Percentiles rank a stretch among this genome's conserved stretches.
These are phyloP conservation scores for Tuber indicum DNA, from an alignment of 495 filamentous ascomycete genomes.

Conservation along the genomic window DNA sequence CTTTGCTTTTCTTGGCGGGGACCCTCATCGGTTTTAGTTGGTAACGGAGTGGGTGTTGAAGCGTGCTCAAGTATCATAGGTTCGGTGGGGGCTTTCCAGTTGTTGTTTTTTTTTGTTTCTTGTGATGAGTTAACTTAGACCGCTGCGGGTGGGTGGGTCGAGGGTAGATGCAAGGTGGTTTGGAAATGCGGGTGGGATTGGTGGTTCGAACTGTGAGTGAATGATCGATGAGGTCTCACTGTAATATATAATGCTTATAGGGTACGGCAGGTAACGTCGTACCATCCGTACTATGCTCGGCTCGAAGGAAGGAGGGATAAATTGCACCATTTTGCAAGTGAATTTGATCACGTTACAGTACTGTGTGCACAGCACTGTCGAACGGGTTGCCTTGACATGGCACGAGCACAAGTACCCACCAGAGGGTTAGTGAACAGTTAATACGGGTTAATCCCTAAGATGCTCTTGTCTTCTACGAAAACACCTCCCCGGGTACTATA, in stretches of 20 bases:
- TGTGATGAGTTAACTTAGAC: background rate
- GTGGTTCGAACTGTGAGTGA: background rate
- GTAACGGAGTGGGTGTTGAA: background rate
- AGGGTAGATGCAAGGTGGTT: no score
- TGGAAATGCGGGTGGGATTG: background rate
- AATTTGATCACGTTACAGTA: background rate
- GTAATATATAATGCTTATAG: background rate
- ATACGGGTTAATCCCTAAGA: no score
- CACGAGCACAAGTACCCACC: background rate
- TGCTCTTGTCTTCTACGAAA: no score
- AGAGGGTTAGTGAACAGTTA: no score
- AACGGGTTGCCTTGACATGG: background rate
- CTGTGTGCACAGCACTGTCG: background rate
- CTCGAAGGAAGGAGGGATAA: background rate
- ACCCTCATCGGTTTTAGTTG: background rate
- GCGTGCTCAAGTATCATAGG: no score
- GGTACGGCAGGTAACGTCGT: no score
- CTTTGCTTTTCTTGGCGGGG: background rate
- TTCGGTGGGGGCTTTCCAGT: background rate
- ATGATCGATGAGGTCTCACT: background rate
- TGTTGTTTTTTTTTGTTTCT: background rate
- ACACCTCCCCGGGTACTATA: no score
- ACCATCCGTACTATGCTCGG: background rate
- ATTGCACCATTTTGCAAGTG: background rate
- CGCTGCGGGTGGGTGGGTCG: no score